Conservation (phyloP, 257 asterid species). For the Thymus mandschuricus region DNA sequence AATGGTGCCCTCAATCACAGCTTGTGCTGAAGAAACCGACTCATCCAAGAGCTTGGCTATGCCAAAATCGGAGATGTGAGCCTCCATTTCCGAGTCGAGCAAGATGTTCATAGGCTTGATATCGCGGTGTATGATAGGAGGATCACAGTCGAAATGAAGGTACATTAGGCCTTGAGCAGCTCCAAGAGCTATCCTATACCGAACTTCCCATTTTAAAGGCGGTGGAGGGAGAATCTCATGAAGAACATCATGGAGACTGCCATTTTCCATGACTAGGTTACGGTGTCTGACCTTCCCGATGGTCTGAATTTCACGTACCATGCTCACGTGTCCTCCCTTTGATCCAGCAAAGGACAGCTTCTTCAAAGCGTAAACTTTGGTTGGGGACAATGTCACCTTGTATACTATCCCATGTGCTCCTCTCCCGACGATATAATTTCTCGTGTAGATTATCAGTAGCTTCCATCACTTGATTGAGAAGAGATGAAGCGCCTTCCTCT, state of each 20-base stretch:
- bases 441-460: constrained; percentile 74
- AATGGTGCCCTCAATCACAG: constrained; percentile 62
- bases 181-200: constrained; percentile 72
- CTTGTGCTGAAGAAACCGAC: constrained; percentile 46
- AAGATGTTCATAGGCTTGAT: constrained; percentile 80
- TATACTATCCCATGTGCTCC: constrained; percentile 87
- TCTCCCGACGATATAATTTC: constrained; percentile 57
- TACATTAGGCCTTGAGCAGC: constrained; percentile 77
- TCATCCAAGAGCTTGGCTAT: constrained; percentile 81
- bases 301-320: constrained; percentile 75
- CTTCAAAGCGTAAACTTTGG: constrained; percentile 68
- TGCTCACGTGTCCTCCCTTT: constrained; percentile 53
- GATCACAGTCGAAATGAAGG: constrained; percentile 87
- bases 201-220: constrained; percentile 58
- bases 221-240: constrained; percentile 45
- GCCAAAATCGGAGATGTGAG: constrained; percentile 88
- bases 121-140: constrained; percentile 73
- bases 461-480: constrained; percentile 64
- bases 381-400: constrained; percentile 59
- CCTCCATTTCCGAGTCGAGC: constrained; percentile 74
- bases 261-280: constrained; percentile 74
- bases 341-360: constrained; percentile 55
- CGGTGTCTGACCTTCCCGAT: constrained; percentile 84
- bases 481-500: constrained; percentile 68
- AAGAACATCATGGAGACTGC: constrained; percentile 79